phyloP scores from a whole-genome alignment of 192 early-diverging fungal species.

The Podila clonocystis region DNA sequence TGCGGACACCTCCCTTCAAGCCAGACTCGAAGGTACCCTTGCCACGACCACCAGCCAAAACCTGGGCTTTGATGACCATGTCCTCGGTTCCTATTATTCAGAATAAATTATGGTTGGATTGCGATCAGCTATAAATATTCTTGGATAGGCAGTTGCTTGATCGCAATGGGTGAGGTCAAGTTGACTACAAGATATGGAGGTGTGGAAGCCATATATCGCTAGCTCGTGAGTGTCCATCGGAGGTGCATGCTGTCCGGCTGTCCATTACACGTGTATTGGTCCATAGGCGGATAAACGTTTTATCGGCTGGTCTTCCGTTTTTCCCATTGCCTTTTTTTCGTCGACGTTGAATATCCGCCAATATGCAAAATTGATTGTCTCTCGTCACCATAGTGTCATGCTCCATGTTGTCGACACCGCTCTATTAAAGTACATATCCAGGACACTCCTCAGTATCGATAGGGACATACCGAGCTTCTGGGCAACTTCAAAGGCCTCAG shows the following conservation, averaged over 20 bases:
- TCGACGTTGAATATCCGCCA: too few species aligned
- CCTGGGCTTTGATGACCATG: constrained; percentile 85
- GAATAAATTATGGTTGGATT: neutral
- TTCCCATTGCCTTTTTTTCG: too few species aligned
- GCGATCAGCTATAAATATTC: neutral
- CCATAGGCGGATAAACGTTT: constrained; percentile 1
- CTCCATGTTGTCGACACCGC: too few species aligned
- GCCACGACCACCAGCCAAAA: constrained; percentile 98
- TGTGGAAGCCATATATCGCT: neutral
- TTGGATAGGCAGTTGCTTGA: neutral
- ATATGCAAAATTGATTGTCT: too few species aligned
- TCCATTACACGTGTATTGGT: neutral
- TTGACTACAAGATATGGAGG: neutral
- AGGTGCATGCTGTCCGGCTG: neutral
- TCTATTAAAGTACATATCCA: too few species aligned
- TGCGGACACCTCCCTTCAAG: constrained; percentile 95
- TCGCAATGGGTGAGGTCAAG: neutral
- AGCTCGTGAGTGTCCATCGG: neutral
- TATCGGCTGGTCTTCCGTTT: neutral
- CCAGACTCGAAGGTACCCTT: constrained; percentile 98
- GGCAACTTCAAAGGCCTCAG: constrained; percentile 90
- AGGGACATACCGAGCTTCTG: constrained; percentile 72
- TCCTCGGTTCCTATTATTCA: constrained; percentile 64
- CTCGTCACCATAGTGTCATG: too few species aligned
- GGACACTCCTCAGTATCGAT: neutral